Evolutionary conservation across 2,329 filamentous ascomycete genomes (phyloP), one percentile per base, ranked within the genome.

Genomic region (Cladosporium sp.): DNA sequence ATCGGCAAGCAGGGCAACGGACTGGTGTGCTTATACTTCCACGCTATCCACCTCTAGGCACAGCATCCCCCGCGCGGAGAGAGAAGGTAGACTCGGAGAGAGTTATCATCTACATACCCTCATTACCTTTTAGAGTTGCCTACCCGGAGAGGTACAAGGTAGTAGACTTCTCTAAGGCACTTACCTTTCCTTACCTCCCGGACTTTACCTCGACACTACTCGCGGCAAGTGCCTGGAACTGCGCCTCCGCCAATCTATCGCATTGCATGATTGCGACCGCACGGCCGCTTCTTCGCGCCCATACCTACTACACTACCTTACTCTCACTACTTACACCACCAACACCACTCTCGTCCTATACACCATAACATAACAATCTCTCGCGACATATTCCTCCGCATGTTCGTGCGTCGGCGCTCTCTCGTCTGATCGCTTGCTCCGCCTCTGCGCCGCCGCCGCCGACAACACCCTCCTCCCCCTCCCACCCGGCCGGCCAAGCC

Each of bases 151-250:
- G n/a, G n/a, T n/a, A n/a, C n/a, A n/a, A n/a, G n/a, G n/a, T n/a
- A n/a, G n/a, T n/a, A n/a, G n/a, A n/a, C n/a, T n/a, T n/a, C n/a
- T n/a, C n/a, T n/a, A n/a, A n/a, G n/a, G n/a, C n/a, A n/a, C n/a
- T n/a, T n/a, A n/a, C n/a, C n/a, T n/a, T n/a, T n/a, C n/a, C n/a
- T n/a, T n/a, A n/a, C n/a, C n/a, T n/a, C n/a, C n/a, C n/a, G n/a
- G n/a, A n/a, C n/a, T n/a, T n/a, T n/a, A n/a, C n/a, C n/a, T n/a
- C n/a, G n/a, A n/a, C n/a, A n/a, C n/a, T n/a, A n/a, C n/a, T n/a
- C 32, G 32, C 44, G 34, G 44, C 37, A 47, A 40, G 44, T 47
- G 44, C 44, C 34, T 47, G 44, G 32, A n/a, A 36, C 44, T 47
- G 44, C 44, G 44, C 44, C 43, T 30, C 42, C 20, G 8, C 8